phyloP scores from a whole-genome alignment of 306 rosid genomes.

The Cicer bijugum region DNA sequence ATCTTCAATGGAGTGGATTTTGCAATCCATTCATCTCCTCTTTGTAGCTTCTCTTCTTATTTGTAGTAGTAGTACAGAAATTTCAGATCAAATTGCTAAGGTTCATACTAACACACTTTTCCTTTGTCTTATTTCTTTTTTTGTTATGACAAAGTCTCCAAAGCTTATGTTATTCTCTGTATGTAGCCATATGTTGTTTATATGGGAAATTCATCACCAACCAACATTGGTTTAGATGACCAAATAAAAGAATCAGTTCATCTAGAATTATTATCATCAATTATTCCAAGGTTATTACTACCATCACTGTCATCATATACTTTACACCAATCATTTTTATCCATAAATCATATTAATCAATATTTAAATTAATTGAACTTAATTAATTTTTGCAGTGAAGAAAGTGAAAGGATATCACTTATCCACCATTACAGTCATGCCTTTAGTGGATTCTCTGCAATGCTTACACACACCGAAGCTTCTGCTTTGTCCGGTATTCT shows the following conservation, averaged over 20 bases:
- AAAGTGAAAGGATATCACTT: conserved; percentile 60
- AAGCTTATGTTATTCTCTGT: conserved; percentile 30
- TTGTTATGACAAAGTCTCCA: background rate
- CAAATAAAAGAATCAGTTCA: conserved; percentile 54
- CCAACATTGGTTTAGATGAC: conserved; percentile 45
- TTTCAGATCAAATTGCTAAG: conserved; percentile 65
- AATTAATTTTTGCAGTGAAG: conserved; percentile 54
- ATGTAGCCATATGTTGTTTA: conserved; percentile 80
- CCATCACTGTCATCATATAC: background rate
- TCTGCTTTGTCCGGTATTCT: conserved; percentile 70
- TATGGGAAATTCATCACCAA: conserved; percentile 72
- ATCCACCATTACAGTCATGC: conserved; percentile 79
- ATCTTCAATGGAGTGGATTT: conserved; percentile 62
- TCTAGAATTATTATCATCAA: conserved; percentile 63
- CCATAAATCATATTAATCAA: background rate
- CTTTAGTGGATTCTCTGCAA: conserved; percentile 87
- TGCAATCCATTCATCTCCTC: conserved; percentile 46
- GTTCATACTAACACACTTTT: conserved; percentile 38
- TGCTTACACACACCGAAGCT: conserved; percentile 87
- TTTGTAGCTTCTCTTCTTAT: conserved; percentile 49
- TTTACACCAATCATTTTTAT: conserved; percentile 2
- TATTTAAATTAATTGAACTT: conserved; percentile 11
- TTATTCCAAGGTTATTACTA: conserved; percentile 50
- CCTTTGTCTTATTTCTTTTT: background rate
- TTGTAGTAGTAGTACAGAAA: conserved; percentile 32